Conservation (phyloP, 2,329 filamentous ascomycete species). For the Cladosporium phlei region DNA sequence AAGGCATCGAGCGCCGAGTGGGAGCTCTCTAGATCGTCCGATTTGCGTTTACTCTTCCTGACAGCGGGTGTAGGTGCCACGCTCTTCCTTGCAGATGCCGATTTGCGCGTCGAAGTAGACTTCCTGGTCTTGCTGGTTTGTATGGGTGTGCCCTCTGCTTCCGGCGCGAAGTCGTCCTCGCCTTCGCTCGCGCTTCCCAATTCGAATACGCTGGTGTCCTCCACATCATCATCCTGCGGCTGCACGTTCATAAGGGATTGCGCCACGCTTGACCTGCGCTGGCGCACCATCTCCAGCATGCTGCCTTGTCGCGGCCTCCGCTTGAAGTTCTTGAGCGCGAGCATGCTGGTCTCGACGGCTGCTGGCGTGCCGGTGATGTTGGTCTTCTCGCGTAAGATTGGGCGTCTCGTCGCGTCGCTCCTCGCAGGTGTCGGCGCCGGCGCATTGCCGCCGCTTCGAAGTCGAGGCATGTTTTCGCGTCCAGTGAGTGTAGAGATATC, state of each 20-base stretch:
- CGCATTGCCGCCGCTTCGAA: constrained; percentile 8
- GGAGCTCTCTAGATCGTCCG: constrained; percentile 20
- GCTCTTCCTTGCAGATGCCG: constrained; percentile 16
- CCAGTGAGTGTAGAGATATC: neutral
- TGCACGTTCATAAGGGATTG: constrained; percentile 18
- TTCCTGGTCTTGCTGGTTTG: constrained; percentile 41
- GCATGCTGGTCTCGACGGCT: constrained; percentile 40
- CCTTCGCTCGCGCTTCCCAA: constrained; percentile 20
- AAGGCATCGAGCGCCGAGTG: constrained; percentile 19
- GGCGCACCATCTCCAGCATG: constrained; percentile 46
- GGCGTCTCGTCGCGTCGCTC: neutral
- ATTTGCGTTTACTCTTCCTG: constrained; percentile 29
- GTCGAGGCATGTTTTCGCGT: constrained; percentile 5
- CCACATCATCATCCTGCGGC: constrained; percentile 32
- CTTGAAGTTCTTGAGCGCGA: constrained; percentile 49
- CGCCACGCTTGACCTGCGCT: constrained; percentile 26
- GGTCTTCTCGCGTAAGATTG: constrained; percentile 9
- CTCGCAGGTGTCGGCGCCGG: constrained; percentile 1
- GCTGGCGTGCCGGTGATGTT: constrained; percentile 11
- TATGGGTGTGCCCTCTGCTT: constrained; percentile 65
- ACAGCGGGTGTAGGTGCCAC: constrained; percentile 23
- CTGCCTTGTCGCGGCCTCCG: constrained; percentile 46
- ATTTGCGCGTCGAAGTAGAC: constrained; percentile 16
- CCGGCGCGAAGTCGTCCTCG: constrained; percentile 51
- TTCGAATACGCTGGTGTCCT: constrained; percentile 28